Base-by-base conservation (phyloP, 73 alveolate species). In the Blepharisma stoltei region DNA sequence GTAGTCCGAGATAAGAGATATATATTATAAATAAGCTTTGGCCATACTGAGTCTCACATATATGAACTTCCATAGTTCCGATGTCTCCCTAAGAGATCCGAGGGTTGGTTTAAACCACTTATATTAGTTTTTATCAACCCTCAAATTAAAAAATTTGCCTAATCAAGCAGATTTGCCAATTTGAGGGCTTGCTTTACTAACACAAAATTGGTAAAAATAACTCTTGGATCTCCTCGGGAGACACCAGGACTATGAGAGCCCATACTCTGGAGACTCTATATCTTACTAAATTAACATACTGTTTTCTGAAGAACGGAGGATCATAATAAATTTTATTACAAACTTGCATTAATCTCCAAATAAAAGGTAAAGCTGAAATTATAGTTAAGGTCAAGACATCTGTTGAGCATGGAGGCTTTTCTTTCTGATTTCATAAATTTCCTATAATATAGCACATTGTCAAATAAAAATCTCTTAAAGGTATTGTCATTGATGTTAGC, bases 391-490 rank as follows among this genome's bases (percentile, higher is more conserved):
- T 9, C 38, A 60, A 38, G n/a, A 14, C 73, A 20, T n/a, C 18
- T n/a, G 18, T 38, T 60, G 37, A 0, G 45, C 14, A 14, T 14
- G 14, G 14, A 25, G 37, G 11, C 46, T 60, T 38, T 8, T 14
- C 23, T 60, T 18, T 8, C 37, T 1, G 23, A 11, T 20, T 9
- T 60, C 38, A 14, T 20, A 38, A 60, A 25, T 32, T 32, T 32
- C 41, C 41, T 32, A 20, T 20, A 14, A 60, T 25, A 2, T 14
- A 25, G 48, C n/a, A n/a, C 46, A 60, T 8, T 18, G 73, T 20
- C 5, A 60, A 20, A 25, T 60, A 60, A 25, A 60, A 60, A 60
- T 60, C 73, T 25, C 23, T 60, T 18, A 60, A 20, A 1, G 73
- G 45, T 14, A 60, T 9, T 14, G 23, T 25, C 73, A 60, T 60